Percentiles rank a stretch among this genome's conserved stretches.
phyloP scores from a whole-genome alignment of 805 yeast species.

The Zygotorulaspora chibaensis region DNA sequence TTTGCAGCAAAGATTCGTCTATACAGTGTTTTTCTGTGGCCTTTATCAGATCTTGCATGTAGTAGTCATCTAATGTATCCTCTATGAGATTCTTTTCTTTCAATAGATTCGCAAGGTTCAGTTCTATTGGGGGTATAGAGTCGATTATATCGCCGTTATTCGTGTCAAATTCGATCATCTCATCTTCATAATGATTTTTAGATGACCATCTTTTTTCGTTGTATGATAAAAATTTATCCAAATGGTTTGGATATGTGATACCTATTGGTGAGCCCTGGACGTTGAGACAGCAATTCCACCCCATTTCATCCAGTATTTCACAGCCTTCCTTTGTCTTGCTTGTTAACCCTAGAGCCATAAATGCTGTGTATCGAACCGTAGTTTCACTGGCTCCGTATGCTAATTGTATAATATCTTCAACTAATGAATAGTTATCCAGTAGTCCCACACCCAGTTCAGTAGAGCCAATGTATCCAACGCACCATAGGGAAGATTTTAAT shows the following conservation, averaged over 20 bases:
- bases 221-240: conserved; percentile 33
- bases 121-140: conserved; percentile 15
- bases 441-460: conserved; percentile 63
- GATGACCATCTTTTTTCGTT: conserved; percentile 22
- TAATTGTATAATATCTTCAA: conserved; percentile 50
- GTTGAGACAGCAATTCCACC: conserved; percentile 59
- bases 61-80: conserved; percentile 23
- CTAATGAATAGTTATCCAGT: conserved; percentile 49
- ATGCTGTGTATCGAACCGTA: conserved; percentile 71
- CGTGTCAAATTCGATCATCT: conserved; percentile 18
- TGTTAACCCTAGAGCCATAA: conserved; percentile 70
- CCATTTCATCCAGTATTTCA: conserved; percentile 76
- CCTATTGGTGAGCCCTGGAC: conserved; percentile 42
- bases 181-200: conserved; percentile 18
- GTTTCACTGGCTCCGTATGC: conserved; percentile 46
- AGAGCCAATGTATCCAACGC: conserved; percentile 77
- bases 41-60: conserved; percentile 8
- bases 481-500: conserved; percentile 79
- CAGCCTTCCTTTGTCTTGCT: conserved; percentile 72
- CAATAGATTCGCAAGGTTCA: conserved; percentile 24
- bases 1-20: conserved; percentile 7
- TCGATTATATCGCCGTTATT: conserved; percentile 18
- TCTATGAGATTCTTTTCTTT: conserved; percentile 25
- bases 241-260: conserved; percentile 38
- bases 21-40: conserved; percentile 10